These are phyloP conservation scores for Lomentospora prolificans DNA, from an alignment of 2,329 filamentous ascomycete species.

Conservation along the genomic window DNA sequence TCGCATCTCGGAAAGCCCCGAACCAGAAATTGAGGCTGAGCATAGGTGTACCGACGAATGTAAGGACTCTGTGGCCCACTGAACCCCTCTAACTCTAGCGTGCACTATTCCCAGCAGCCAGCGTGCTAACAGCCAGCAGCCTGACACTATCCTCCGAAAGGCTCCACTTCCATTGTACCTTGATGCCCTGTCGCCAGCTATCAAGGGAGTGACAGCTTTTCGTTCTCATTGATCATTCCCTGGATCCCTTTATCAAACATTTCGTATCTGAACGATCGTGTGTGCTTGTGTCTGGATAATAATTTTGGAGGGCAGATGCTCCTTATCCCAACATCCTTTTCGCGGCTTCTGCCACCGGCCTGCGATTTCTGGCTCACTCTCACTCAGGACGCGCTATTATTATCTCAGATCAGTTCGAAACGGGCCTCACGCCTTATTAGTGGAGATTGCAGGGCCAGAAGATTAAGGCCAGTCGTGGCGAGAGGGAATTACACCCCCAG, in stretches of 20 bases:
- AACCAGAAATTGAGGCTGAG: conserved; percentile 2
- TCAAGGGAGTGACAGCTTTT: not conserved
- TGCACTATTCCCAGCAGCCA: no score
- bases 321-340: not conserved
- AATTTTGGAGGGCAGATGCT: not conserved
- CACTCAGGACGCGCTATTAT: not conserved
- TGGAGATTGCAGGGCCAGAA: not conserved
- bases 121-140: not conserved
- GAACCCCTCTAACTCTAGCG: no score
- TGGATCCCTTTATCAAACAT: not conserved
- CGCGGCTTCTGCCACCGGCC: not conserved
- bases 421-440: not conserved
- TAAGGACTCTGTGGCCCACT: no score
- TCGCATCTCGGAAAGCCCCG: not conserved
- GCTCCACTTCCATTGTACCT: not conserved
- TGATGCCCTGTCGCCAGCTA: no score
- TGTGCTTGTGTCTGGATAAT: not conserved
- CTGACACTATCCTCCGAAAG: not conserved
- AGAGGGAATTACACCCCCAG: not conserved
- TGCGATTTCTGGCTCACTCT: not conserved
- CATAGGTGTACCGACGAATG: not conserved
- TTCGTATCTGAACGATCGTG: not conserved
- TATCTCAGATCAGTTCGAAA: not conserved
- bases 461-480: not conserved
- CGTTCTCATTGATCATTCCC: not conserved